phyloP scores from a whole-genome alignment of 768 basidiomycete species.

The Lenzites betulinus region DNA sequence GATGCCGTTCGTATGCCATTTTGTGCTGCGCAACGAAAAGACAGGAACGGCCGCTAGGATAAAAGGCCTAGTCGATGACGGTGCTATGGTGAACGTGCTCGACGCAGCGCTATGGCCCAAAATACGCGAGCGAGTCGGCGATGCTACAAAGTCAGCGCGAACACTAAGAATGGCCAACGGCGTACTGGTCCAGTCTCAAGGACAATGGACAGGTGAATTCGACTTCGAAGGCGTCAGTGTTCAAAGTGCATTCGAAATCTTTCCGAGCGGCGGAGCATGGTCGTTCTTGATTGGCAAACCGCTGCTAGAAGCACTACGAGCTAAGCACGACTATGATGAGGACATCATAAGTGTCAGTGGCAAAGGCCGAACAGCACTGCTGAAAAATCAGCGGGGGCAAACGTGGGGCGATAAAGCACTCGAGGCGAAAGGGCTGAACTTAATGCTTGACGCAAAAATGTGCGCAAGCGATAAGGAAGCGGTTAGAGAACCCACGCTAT shows the following conservation, averaged over 20 bases:
- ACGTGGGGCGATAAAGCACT: too few relatives aligned
- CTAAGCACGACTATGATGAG: conserved; percentile 3
- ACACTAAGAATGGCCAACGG: conserved; percentile 39
- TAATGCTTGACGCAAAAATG: too few relatives aligned
- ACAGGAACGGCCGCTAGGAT: not conserved
- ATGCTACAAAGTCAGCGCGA: not conserved
- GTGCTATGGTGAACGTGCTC: conserved; percentile 35
- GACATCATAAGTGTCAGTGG: conserved; percentile 1
- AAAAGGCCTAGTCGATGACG: conserved; percentile 30
- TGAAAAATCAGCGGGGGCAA: not conserved
- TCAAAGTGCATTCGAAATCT: conserved; percentile 7
- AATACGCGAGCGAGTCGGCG: conserved; percentile 11
- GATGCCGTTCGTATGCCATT: not conserved
- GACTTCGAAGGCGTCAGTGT: not conserved
- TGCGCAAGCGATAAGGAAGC: not conserved
- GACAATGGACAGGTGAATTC: conserved; percentile 11
- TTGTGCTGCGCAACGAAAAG: not conserved
- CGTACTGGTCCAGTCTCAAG: not conserved
- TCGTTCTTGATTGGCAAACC: conserved; percentile 17
- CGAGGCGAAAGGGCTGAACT: too few relatives aligned
- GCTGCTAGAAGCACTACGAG: conserved; percentile 4
- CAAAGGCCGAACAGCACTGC: not conserved
- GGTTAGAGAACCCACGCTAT: too few relatives aligned
- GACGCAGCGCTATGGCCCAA: conserved; percentile 11
- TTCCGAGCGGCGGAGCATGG: conserved; percentile 10